Evolutionary conservation across 768 basidiomycete species (phyloP), one percentile per base, ranked within the genome.

Genomic region (Hemileccinum rubropunctum): DNA sequence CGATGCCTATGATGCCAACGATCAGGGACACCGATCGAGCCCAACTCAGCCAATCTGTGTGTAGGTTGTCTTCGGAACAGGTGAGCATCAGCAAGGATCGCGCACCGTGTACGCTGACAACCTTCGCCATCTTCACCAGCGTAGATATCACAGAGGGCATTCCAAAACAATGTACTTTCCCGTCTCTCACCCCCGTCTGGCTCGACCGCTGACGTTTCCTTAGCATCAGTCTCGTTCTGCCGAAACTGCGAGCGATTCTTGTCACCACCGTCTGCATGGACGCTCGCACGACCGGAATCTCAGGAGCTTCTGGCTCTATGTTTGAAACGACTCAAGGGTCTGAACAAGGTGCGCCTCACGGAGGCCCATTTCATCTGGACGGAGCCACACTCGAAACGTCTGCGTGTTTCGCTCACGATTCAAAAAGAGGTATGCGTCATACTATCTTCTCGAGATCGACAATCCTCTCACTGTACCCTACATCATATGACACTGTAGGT

Each of bases 341-440:
- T 98, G 20, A 86, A 83, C 60, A 95, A 92, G 75, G 93, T 98
- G 23, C 88, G 95, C 42, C 72, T 99, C 37, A 95, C 97, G n/a
- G 95, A 98, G 54, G 97, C 97, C 2, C 91, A 93, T 56, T 98
- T 98, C 68, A 92, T 98, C 62, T 99, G 97, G 97, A 99, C 97
- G 18, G 97, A 99, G 64, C 97, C 97, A 3, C 95, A 99, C 71
- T 94, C 91, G 34, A 94, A 95, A 64, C 81, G 97, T 33, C 68
- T 98, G 54, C 81, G 92, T 41, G 84, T 99, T 48, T 95, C 95
- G 46, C 73, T 99, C 60, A 97, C 95, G 0, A 94, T 99, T 54
- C 97, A 99, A 73, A 99, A 99, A 75, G 97, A 98, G 79, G 93
- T 93, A 40, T 64, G 2, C 6, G 2, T 13, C 11, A 2, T 38